phyloP scores from a whole-genome alignment of 345 rosid species.

The Eucalyptus tenuipes region DNA sequence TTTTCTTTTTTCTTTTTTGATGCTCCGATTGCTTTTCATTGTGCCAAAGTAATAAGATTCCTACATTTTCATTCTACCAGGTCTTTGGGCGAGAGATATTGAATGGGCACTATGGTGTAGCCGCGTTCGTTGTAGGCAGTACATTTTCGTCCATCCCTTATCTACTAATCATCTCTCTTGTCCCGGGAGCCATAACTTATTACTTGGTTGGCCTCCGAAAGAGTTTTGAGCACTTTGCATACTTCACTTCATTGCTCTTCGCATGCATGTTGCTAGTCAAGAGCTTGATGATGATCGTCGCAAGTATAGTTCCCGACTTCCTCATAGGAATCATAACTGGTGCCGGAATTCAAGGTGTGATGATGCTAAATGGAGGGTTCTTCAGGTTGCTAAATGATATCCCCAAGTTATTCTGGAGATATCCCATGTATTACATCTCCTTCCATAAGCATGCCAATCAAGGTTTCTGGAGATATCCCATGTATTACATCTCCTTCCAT shows the following conservation, averaged over 20 bases:
- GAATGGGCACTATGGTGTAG: slow-evolving; percentile 42
- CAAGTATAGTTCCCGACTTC: neutral
- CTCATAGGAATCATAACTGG: neutral
- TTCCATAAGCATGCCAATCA: slow-evolving; percentile 14
- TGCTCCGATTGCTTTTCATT: neutral
- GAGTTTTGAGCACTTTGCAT: slow-evolving; percentile 17
- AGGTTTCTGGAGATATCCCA: too few relatives aligned
- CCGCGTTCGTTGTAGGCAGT: slow-evolving; percentile 31
- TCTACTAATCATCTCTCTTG: neutral
- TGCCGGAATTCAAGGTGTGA: neutral
- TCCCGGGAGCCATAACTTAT: neutral
- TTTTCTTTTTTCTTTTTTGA: neutral
- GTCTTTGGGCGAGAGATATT: slow-evolving; percentile 35
- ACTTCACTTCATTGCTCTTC: slow-evolving; percentile 19
- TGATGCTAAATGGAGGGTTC: neutral
- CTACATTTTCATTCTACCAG: neutral
- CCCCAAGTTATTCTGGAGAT: neutral
- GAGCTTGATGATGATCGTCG: neutral
- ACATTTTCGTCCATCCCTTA: slow-evolving; percentile 19
- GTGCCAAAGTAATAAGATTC: neutral
- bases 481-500: slow-evolving; percentile 24
- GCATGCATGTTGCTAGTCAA: neutral
- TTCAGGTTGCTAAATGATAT: neutral
- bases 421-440: slow-evolving; percentile 14
- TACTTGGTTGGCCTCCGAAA: neutral